Percentiles rank a stretch among this genome's conserved stretches.
These are phyloP conservation scores for Kwoniella dejecticola DNA, from an alignment of 768 basidiomycete species.

Conservation along the genomic window DNA sequence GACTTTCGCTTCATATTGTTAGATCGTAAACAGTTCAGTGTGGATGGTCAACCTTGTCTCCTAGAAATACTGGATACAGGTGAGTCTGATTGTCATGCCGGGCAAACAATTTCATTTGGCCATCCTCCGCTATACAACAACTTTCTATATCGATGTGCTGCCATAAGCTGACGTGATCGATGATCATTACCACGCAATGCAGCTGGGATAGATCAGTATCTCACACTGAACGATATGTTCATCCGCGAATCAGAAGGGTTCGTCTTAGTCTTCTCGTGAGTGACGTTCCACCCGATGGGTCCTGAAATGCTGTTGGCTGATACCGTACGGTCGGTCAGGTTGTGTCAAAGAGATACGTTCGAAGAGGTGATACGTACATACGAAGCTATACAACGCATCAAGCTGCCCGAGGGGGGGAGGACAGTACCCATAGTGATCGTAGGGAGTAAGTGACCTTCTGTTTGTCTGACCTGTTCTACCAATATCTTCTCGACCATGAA, in stretches of 20 bases:
- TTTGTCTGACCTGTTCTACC: not conserved
- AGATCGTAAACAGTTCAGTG: conserved; percentile 38
- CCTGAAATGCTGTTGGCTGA: too few relatives aligned
- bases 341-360: conserved; percentile 78
- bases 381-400: conserved; percentile 78
- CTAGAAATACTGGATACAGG: conserved; percentile 38
- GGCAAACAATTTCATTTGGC: too few relatives aligned
- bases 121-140: too few relatives aligned
- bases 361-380: conserved; percentile 77
- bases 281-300: too few relatives aligned
- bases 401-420: conserved; percentile 61
- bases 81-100: not conserved
- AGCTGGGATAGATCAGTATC: conserved; percentile 39
- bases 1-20: not conserved
- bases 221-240: conserved; percentile 33
- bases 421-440: conserved; percentile 78
- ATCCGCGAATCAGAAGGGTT: conserved; percentile 43
- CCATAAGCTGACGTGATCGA: too few relatives aligned
- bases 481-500: too few relatives aligned
- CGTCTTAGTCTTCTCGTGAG: conserved; percentile 61
- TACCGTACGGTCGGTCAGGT: too few relatives aligned
- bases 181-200: too few relatives aligned
- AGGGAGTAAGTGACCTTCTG: conserved; percentile 64
- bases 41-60: conserved; percentile 31
- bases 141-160: too few relatives aligned